Evolutionary conservation across 164 flowering plant genomes (phyloP), one percentile per base, ranked within the genome.

Genomic region (Pachysandra terminalis): DNA sequence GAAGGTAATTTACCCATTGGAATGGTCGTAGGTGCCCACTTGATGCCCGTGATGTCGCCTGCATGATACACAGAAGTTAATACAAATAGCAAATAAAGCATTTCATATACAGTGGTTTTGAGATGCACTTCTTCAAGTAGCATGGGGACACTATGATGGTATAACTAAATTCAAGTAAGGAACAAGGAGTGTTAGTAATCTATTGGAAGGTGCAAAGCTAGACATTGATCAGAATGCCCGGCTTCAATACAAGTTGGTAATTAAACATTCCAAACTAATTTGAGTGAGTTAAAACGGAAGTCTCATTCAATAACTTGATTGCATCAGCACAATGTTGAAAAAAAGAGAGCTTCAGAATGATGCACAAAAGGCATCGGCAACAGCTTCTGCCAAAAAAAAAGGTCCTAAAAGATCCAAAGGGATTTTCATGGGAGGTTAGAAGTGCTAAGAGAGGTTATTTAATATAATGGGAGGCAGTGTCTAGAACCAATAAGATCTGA

Each of bases 21-120:
- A 68, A 95, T 76, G 12, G 77, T 21, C 71, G 49, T 73, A 19
- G 99, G 94, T 37, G 97, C 75, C 99, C 99, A 95, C 21, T 87
- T 73, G 67, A 92, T 82, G 73, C 81, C 80, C 24, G 95, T 92
- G 65, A 95, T 90, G n/a, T 89, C 90, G 83, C 91, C 99, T 95
- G 90, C 82, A 83, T 3, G 41, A 71, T 16, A 59, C 9, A 58
- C 27, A 41, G 9, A 40, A n/a, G 63, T 77, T 21, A 56, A 21
- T 19, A 59, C 27, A 40, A 57, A 59, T 61, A n/a, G 17, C 10
- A 21, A n/a, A 61, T 19, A 61, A 12, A 37, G 25, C 17, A 58
- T 57, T 25, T 21, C 5, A 58, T 12, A 15, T 19, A 74, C 21
- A 52, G 55, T 25, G 32, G 49, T 35, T 32, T 15, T 0, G 10